Percentiles rank a stretch among this genome's conserved stretches.
Conservation (phyloP, 2,329 filamentous ascomycete genomes). For the Berkeleyomyces basicola region DNA sequence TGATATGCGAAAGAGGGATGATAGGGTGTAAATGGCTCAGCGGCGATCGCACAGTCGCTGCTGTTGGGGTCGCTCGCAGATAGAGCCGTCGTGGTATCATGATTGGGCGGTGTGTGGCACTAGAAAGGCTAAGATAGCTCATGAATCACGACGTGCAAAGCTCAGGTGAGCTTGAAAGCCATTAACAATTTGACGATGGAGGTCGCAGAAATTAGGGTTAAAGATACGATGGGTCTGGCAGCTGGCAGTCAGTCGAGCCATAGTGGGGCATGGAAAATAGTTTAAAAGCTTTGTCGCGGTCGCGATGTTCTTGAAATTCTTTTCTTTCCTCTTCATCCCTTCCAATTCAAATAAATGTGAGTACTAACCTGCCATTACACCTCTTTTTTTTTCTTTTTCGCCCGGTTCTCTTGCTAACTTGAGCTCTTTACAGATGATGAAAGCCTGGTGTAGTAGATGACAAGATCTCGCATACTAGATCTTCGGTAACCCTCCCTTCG, state of each 20-base stretch:
- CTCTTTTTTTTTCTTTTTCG: not conserved
- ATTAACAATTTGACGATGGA: not conserved
- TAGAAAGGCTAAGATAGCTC: not conserved
- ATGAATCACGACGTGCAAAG: not conserved
- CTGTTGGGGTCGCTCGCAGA: not conserved
- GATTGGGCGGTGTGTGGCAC: not conserved
- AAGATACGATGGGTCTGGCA: not conserved
- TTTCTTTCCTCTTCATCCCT: slow-evolving; percentile 57
- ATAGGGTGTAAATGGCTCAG: not conserved
- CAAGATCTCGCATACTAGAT: slow-evolving; percentile 44
- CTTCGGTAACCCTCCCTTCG: slow-evolving; percentile 66
- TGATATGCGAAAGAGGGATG: not conserved
- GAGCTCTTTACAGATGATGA: slow-evolving; percentile 67
- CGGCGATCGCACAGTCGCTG: not conserved
- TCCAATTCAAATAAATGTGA: slow-evolving; percentile 98
- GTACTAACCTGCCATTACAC: slow-evolving; percentile 24
- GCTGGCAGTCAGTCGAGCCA: not conserved
- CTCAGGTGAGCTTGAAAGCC: not conserved
- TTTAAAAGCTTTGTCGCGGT: slow-evolving; percentile 4
- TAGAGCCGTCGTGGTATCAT: not conserved
- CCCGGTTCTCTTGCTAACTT: slow-evolving; percentile 19
- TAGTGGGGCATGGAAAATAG: slow-evolving; percentile 6
- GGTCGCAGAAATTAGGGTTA: slow-evolving; percentile 6
- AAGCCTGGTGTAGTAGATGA: slow-evolving; percentile 97
- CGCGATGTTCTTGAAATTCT: slow-evolving; percentile 22